A percentile compares a stretch with the other conserved stretches of the same genome.
phyloP scores from a whole-genome alignment of 345 rosid species.

The Alliaria petiolata region DNA sequence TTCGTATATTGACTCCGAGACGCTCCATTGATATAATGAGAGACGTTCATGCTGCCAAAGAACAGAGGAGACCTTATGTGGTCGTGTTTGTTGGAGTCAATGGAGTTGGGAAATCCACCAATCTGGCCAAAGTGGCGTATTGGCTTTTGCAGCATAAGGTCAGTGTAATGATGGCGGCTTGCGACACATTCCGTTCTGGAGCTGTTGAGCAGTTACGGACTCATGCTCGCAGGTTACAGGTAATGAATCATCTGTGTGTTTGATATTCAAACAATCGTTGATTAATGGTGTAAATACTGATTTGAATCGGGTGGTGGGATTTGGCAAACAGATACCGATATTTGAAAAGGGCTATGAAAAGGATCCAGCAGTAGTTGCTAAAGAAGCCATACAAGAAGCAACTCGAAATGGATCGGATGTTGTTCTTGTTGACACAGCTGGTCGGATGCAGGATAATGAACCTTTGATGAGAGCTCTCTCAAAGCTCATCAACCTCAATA shows the following conservation, averaged over 20 bases:
- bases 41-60: slow-evolving; percentile 92
- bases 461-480: slow-evolving; percentile 98
- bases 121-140: slow-evolving; percentile 96
- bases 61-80: slow-evolving; percentile 89
- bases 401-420: slow-evolving; percentile 84
- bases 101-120: slow-evolving; percentile 98
- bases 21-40: slow-evolving; percentile 94
- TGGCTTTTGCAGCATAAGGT: slow-evolving; percentile 96
- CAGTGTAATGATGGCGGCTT: slow-evolving; percentile 98
- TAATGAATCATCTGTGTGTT: slow-evolving; percentile 2
- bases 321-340: slow-evolving; percentile 65
- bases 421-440: slow-evolving; percentile 99
- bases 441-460: slow-evolving; percentile 99
- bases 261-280: not conserved
- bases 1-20: slow-evolving; percentile 94
- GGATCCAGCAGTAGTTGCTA: slow-evolving; percentile 98
- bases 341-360: slow-evolving; percentile 98
- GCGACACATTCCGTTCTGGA: slow-evolving; percentile 97
- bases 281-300: not conserved
- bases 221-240: slow-evolving; percentile 98
- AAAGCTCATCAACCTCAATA: slow-evolving; percentile 79
- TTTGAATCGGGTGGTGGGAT: not conserved
- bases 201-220: slow-evolving; percentile 97
- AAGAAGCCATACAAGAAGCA: slow-evolving; percentile 97
- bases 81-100: slow-evolving; percentile 97